A percentile compares a stretch with the other conserved stretches of the same genome.
Conservation (phyloP, 1,284 basidiomycete species). For the Pseudozyma tsukubaensis region DNA sequence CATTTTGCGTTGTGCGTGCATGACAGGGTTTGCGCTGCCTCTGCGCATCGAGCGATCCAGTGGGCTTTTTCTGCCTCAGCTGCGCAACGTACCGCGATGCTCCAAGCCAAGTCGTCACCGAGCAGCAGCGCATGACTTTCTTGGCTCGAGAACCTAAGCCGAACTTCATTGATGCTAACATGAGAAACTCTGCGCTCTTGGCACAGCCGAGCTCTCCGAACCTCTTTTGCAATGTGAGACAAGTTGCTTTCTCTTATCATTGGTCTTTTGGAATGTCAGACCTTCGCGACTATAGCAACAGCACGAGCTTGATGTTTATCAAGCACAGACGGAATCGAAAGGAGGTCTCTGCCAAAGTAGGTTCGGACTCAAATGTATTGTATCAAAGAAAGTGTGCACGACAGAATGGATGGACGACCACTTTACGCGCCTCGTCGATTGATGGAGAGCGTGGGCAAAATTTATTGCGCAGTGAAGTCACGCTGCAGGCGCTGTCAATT, state of each 20-base stretch:
- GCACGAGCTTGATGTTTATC: too few relatives aligned
- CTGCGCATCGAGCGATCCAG: slow-evolving; percentile 10
- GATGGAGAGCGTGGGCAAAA: not conserved
- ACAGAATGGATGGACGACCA: not conserved
- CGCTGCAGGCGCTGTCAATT: slow-evolving; percentile 5
- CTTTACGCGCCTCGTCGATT: slow-evolving; percentile 8
- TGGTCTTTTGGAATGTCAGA: not conserved
- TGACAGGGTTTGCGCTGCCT: not conserved
- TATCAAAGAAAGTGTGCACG: not conserved
- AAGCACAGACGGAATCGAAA: too few relatives aligned
- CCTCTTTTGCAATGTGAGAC: slow-evolving; percentile 1
- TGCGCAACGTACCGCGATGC: too few relatives aligned
- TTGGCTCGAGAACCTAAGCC: not conserved
- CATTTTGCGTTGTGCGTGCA: not conserved
- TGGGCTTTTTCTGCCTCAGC: not conserved
- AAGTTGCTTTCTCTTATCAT: not conserved
- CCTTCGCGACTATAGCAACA: too few relatives aligned
- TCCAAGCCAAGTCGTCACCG: not conserved
- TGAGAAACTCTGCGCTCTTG: too few relatives aligned
- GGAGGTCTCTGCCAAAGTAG: too few relatives aligned
- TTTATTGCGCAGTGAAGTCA: slow-evolving; percentile 11
- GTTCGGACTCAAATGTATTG: not conserved
- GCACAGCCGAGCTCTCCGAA: slow-evolving; percentile 1
- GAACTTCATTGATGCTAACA: not conserved
- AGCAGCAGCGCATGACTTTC: not conserved